These are phyloP conservation scores for Ophiocordyceps camponoti-saundersi DNA, from an alignment of 2,329 filamentous ascomycete genomes.

Conservation along the genomic window DNA sequence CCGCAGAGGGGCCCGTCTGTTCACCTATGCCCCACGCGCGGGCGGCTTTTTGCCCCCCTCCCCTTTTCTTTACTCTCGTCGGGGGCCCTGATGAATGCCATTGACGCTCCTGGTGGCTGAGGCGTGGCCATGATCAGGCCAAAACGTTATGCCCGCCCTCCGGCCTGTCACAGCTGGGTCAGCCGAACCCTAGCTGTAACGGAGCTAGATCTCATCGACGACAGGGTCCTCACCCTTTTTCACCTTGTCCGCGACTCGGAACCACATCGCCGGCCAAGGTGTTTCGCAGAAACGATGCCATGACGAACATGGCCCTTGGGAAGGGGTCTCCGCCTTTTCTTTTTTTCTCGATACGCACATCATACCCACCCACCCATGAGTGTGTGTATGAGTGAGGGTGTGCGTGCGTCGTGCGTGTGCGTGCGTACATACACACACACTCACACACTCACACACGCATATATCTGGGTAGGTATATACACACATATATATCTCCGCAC, in stretches of 20 bases:
- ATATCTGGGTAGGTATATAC: not conserved
- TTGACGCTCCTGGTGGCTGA: conserved; percentile 1
- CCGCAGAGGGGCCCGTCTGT: not conserved
- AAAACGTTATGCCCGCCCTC: conserved; percentile 8
- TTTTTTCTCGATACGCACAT: not conserved
- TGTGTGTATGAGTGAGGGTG: too few relatives aligned
- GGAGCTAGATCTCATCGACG: conserved; percentile 10
- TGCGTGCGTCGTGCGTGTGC: not conserved
- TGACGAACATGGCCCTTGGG: not conserved
- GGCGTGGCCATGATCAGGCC: conserved; percentile 5
- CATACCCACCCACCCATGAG: not conserved
- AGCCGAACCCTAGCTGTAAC: conserved; percentile 9
- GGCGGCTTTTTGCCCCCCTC: not conserved
- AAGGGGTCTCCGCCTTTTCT: not conserved
- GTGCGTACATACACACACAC: not conserved
- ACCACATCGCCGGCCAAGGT: conserved; percentile 4
- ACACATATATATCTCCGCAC: not conserved
- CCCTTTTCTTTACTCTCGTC: too few relatives aligned
- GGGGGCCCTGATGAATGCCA: not conserved
- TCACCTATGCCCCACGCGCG: not conserved
- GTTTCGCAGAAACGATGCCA: conserved; percentile 6
- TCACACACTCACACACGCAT: not conserved
- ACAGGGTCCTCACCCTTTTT: conserved; percentile 3
- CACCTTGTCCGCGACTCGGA: conserved; percentile 5
- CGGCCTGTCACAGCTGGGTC: conserved; percentile 5